Conservation (phyloP, 2,329 filamentous ascomycete species). For the Penicillium sp. region DNA sequence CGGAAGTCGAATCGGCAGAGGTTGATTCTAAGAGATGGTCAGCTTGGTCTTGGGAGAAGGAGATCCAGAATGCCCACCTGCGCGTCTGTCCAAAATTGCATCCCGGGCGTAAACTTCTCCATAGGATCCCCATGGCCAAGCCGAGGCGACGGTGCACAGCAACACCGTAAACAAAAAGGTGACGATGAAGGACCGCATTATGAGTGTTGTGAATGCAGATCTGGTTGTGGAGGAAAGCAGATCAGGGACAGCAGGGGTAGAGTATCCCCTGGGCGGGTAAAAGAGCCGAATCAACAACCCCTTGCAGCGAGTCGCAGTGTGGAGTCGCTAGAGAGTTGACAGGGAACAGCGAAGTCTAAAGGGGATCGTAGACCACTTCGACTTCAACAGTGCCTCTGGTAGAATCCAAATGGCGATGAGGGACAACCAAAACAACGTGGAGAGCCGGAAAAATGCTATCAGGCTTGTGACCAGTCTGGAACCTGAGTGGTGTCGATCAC, state of each 20-base stretch:
- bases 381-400: neutral
- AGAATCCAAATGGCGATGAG: neutral
- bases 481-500: slow-evolving; percentile 19
- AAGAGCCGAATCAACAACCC: slow-evolving; percentile 15
- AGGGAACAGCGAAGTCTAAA: neutral
- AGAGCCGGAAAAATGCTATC: slow-evolving; percentile 12
- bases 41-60: slow-evolving; percentile 1
- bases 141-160: slow-evolving; percentile 30
- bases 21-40: slow-evolving; percentile 14
- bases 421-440: slow-evolving; percentile 7
- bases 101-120: slow-evolving; percentile 20
- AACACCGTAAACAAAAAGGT: slow-evolving; percentile 35
- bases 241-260: slow-evolving; percentile 1
- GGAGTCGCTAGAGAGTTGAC: slow-evolving; percentile 2
- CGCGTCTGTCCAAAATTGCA: slow-evolving; percentile 25
- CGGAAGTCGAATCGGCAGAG: neutral
- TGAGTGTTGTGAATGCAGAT: slow-evolving; percentile 13
- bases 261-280: slow-evolving; percentile 11
- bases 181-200: slow-evolving; percentile 36
- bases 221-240: slow-evolving; percentile 1
- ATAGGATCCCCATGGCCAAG: slow-evolving; percentile 27
- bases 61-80: slow-evolving; percentile 18
- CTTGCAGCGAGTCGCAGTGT: slow-evolving; percentile 12
- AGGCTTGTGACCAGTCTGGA: slow-evolving; percentile 11
- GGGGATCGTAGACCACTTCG: neutral